These are phyloP conservation scores for Tilletia walkeri DNA, from an alignment of 1,284 basidiomycete genomes.

Conservation along the genomic window DNA sequence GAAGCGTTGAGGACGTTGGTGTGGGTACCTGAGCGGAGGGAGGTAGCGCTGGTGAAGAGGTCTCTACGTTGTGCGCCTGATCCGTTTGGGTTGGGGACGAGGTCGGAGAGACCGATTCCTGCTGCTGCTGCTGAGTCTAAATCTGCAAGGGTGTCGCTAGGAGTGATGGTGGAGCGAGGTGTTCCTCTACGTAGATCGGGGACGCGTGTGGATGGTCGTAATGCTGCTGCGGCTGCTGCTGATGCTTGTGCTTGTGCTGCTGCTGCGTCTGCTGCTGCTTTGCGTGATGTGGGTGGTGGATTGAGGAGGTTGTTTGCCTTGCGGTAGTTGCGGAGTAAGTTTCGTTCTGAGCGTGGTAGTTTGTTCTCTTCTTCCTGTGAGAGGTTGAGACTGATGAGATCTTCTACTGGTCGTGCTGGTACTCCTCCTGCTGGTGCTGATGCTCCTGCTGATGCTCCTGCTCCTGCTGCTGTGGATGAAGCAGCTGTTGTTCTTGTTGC, in stretches of 20 bases:
- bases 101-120: background rate
- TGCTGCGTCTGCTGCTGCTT: background rate
- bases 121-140: background rate
- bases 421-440: background rate
- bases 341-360: slow-evolving; percentile 1
- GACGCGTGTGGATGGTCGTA: background rate
- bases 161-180: background rate
- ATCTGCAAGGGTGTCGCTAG: background rate
- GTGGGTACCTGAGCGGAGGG: background rate
- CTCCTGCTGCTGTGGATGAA: background rate
- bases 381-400: background rate
- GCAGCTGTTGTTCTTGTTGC: background rate
- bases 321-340: background rate
- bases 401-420: background rate
- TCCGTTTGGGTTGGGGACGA: background rate
- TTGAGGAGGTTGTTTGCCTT: background rate
- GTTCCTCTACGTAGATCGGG: background rate
- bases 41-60: background rate
- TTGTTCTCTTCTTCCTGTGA: background rate
- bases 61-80: slow-evolving; percentile 1
- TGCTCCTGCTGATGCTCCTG: background rate
- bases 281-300: background rate
- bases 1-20: background rate
- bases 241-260: background rate
- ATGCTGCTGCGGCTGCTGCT: background rate